Evolutionary conservation across 2,329 filamentous ascomycete genomes (phyloP), one percentile per base, ranked within the genome.

Genomic region (Aspergillus ibericus): DNA sequence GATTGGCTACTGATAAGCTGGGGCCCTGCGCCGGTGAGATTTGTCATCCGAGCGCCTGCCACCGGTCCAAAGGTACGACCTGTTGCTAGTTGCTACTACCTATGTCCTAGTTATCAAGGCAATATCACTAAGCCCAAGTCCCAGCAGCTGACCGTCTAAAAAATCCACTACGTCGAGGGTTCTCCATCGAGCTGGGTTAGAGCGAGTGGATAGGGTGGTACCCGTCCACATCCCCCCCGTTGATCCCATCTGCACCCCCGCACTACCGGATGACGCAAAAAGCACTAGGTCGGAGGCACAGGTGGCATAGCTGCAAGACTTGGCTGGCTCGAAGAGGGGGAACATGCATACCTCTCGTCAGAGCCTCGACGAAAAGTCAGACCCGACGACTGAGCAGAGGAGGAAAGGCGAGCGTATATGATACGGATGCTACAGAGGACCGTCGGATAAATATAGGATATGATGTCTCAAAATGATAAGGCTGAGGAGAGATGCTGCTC

Each of bases 1-100:
- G 34, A 63, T 64, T 64, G 62, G 60, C 18, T 57, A 54, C 38
- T 63, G 62, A 61, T 64, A 64, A 63, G 62, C 49, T 36, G 42
- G 40, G 16, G n/a, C 46, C 46, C 15, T 47, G 22, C 42, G 22
- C 8, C 8, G 49, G 25, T 48, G 16, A 20, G 16, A 49, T 36
- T 27, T 49, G 35, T 36, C 54, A 55, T 46, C 27, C 10, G 18
- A 25, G 32, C 40, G 40, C 32, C 52, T 25, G 27, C 18, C 52
- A 47, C 29, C 16, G 22, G 29, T 49, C 15, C 20, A 36, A 18
- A 32, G 18, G 29, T 22, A 35, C 36, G 13, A 18, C 6, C 16
- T 22, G 22, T 18, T 22, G 22, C 32, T 15, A n/a, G 29, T 32
- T 32, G 29, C 29, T 10, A 32, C 9, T 8, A 32, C 29, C 29